Percentiles rank a stretch among this genome's conserved stretches.
phyloP scores from a whole-genome alignment of 345 rosid genomes.

The Melaleuca alternifolia region DNA sequence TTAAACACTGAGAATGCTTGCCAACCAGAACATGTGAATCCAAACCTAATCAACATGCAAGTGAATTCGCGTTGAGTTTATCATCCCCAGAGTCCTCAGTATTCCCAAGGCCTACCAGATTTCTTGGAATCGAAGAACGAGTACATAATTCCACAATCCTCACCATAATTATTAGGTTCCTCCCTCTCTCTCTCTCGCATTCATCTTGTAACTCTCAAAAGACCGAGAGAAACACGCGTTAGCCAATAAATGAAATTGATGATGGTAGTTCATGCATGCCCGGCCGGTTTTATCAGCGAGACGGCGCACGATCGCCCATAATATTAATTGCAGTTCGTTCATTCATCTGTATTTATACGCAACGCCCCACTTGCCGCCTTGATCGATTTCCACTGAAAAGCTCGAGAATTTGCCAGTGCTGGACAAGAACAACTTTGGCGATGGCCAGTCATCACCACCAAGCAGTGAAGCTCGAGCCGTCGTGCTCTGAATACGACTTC shows the following conservation, averaged over 20 bases:
- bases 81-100: not conserved
- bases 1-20: too few relatives aligned
- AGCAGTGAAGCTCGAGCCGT: not conserved
- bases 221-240: not conserved
- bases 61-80: not conserved
- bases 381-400: not conserved
- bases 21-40: not conserved
- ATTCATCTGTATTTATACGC: not conserved
- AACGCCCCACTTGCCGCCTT: not conserved
- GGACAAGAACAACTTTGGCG: not conserved
- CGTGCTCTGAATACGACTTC: not conserved
- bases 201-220: slow-evolving; percentile 17
- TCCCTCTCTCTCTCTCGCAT: not conserved
- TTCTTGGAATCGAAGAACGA: not conserved
- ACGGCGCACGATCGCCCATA: slow-evolving; percentile 13
- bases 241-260: slow-evolving; percentile 2
- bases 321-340: not conserved
- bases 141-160: not conserved
- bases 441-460: not conserved
- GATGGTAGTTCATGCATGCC: slow-evolving; percentile 5
- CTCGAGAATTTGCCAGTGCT: not conserved
- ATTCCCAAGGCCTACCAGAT: not conserved
- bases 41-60: not conserved
- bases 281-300: slow-evolving; percentile 8
- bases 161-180: not conserved